These are phyloP conservation scores for Candida anutae DNA, from an alignment of 1,139 yeast species.

Conservation along the genomic window DNA sequence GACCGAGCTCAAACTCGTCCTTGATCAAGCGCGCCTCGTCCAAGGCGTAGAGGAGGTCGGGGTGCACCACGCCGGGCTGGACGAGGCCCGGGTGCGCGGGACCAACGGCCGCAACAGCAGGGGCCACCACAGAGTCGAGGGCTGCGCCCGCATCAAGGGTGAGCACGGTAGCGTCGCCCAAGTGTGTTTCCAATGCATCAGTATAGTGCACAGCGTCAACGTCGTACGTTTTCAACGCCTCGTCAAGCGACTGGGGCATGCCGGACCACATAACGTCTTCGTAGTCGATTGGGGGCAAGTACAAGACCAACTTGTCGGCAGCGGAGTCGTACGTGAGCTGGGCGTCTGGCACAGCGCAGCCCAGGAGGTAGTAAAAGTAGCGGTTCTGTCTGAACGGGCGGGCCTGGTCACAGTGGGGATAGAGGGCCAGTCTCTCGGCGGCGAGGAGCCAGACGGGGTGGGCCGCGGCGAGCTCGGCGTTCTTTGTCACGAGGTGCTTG, in stretches of 20 bases:
- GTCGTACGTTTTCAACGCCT: slow-evolving; percentile 60
- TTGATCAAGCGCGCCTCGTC: slow-evolving; percentile 84
- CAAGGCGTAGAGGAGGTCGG: slow-evolving; percentile 58
- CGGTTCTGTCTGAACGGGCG: slow-evolving; percentile 82
- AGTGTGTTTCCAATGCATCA: slow-evolving; percentile 31
- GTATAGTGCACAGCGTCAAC: slow-evolving; percentile 74
- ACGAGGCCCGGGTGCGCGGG: slow-evolving; percentile 24
- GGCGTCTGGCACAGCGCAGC: slow-evolving; percentile 77
- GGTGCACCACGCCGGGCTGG: slow-evolving; percentile 34
- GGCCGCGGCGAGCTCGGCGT: slow-evolving; percentile 10
- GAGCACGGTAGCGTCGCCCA: slow-evolving; percentile 15
- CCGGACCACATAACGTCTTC: slow-evolving; percentile 99
- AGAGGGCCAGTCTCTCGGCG: slow-evolving; percentile 50
- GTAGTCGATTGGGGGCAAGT: slow-evolving; percentile 72
- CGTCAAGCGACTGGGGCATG: slow-evolving; percentile 60
- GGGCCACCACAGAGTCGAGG: slow-evolving; percentile 1
- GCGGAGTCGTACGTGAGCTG: slow-evolving; percentile 54
- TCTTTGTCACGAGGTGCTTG: slow-evolving; percentile 27
- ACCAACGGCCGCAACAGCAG: too few species aligned
- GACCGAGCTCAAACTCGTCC: slow-evolving; percentile 69
- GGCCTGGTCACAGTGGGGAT: slow-evolving; percentile 76
- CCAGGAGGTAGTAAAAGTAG: slow-evolving; percentile 80
- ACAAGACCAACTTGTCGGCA: slow-evolving; percentile 55
- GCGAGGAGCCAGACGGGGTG: slow-evolving; percentile 39
- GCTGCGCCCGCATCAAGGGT: slow-evolving; percentile 35